phyloP scores from a whole-genome alignment of 2,329 filamentous ascomycete species.

The Curvularia lunata region DNA sequence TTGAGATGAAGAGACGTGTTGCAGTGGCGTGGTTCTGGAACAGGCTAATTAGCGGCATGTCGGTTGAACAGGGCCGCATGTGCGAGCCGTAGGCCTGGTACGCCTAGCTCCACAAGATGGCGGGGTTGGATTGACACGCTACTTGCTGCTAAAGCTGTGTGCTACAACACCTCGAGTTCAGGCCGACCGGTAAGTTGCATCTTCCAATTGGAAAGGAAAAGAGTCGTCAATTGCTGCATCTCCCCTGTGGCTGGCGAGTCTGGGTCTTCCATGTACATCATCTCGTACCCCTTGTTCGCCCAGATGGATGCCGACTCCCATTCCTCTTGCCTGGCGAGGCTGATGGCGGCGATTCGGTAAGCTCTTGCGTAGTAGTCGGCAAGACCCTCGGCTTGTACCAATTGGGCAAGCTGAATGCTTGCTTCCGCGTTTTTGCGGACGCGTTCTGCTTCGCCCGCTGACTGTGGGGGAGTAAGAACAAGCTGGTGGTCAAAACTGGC shows the following conservation, averaged over 20 bases:
- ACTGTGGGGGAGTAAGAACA: conserved; percentile 29
- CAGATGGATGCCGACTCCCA: conserved; percentile 43
- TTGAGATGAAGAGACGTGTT: conserved; percentile 10
- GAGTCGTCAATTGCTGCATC: conserved; percentile 37
- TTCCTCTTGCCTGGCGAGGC: conserved; percentile 34
- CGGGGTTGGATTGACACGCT: neutral
- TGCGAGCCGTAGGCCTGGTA: conserved; percentile 20
- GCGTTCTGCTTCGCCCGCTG: conserved; percentile 28
- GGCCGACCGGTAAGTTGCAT: conserved; percentile 25
- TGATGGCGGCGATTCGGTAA: conserved; percentile 42
- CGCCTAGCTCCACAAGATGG: conserved; percentile 5
- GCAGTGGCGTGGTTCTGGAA: conserved; percentile 19
- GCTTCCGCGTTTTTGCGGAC: conserved; percentile 37
- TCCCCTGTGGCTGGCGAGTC: conserved; percentile 36
- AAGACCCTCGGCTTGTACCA: conserved; percentile 45
- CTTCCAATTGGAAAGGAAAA: conserved; percentile 42
- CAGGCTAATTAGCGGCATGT: conserved; percentile 34
- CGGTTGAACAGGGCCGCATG: conserved; percentile 28
- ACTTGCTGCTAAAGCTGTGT: neutral
- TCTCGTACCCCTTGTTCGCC: conserved; percentile 41
- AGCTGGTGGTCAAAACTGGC: conserved; percentile 36
- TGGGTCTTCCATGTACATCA: conserved; percentile 39
- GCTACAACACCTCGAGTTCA: neutral
- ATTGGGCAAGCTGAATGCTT: conserved; percentile 35
- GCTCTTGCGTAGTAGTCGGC: conserved; percentile 45